Evolutionary conservation across 352 stramenopile species (phyloP).

Genomic region (Elongisporangium undulatum): DNA sequence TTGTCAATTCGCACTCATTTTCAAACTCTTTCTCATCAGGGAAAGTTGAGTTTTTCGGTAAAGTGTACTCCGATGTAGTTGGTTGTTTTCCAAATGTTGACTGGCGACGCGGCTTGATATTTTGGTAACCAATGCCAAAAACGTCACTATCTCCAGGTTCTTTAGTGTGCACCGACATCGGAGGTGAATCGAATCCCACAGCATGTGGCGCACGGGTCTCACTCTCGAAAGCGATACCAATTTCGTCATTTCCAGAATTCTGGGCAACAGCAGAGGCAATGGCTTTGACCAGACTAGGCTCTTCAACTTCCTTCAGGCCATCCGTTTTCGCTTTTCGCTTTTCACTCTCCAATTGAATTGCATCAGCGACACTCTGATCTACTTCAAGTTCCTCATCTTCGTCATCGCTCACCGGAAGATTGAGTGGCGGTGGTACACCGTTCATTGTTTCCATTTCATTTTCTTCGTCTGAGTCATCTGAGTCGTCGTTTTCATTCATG

Average conservation of each 20-base stretch:
- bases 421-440: conserved; percentile 10
- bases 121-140: conserved; percentile 70
- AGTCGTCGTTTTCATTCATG: conserved; percentile 18
- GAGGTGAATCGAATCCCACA: not conserved
- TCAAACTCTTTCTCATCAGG: conserved; percentile 49
- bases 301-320: not conserved
- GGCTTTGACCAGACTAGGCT: not conserved
- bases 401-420: conserved; percentile 16
- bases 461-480: conserved; percentile 28
- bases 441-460: conserved; percentile 9
- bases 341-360: conserved; percentile 8
- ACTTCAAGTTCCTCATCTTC: conserved; percentile 54
- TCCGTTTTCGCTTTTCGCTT: not conserved
- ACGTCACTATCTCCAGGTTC: not conserved
- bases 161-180: not conserved
- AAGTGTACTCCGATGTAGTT: conserved; percentile 12
- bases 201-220: not conserved
- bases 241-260: not conserved
- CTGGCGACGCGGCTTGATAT: conserved; percentile 7
- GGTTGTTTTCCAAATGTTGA: not conserved
- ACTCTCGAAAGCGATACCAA: not conserved
- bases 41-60: conserved; percentile 34
- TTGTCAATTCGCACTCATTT: conserved; percentile 25
- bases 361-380: conserved; percentile 19
- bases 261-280: not conserved